phyloP scores from a whole-genome alignment of 2,329 filamentous ascomycete genomes.

The Neonectria sp. region DNA sequence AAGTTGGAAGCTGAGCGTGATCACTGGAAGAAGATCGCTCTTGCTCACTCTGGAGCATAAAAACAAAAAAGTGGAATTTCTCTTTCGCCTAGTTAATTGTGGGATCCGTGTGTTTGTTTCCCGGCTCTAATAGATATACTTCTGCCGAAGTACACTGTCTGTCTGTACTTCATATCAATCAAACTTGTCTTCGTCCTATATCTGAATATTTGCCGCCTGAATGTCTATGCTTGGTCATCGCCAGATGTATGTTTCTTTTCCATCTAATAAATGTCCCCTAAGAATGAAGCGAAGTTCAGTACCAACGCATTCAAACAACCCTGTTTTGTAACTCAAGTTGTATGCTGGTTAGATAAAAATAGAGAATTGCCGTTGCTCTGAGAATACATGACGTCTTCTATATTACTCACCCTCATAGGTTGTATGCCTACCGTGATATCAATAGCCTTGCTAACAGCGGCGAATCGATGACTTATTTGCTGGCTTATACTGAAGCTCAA shows the following conservation, averaged over 20 bases:
- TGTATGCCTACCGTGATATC: background rate
- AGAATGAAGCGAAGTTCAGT: background rate
- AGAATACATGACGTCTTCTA: background rate
- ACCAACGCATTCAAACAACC: background rate
- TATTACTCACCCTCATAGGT: background rate
- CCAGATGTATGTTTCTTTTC: no score
- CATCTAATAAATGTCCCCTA: no score
- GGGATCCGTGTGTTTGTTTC: conserved; percentile 27
- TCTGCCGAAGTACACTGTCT: background rate
- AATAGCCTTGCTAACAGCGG: background rate
- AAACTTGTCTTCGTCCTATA: background rate
- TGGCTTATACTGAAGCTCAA: background rate
- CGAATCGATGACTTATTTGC: background rate
- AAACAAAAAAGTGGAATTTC: conserved; percentile 52
- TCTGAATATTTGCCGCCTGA: background rate
- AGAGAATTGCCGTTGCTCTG: background rate
- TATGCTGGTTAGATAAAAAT: background rate
- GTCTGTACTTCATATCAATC: conserved; percentile 15
- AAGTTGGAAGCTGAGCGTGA: conserved; percentile 77
- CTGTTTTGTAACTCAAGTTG: no score
- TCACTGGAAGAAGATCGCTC: conserved; percentile 74
- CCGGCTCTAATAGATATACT: conserved; percentile 5
- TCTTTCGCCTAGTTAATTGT: conserved; percentile 41
- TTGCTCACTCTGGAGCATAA: conserved; percentile 57
- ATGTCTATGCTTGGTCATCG: background rate